Base-by-base conservation (phyloP, 179 eudicot species). In the Silene coronaria region DNA sequence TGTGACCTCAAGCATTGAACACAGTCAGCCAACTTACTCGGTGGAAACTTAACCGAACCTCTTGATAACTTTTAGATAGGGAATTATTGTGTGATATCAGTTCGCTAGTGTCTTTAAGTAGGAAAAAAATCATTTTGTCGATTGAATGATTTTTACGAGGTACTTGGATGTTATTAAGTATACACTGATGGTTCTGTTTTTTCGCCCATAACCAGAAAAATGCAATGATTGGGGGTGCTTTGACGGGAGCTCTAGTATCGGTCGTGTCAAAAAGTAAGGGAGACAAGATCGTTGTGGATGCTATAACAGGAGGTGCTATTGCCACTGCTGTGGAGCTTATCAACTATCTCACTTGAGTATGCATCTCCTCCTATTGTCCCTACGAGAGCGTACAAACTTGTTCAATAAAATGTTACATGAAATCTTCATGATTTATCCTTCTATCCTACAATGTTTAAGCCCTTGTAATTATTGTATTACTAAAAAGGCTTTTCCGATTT, bases 291-390 rank as follows among this genome's bases (percentile, higher is more conserved):
- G 86, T 88, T 24, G 62, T 74, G 83, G 91, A 89, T 78, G 97
- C 91, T 46, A 86, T 93, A 62, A 76, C 96, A 12, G 97, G 98
- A 77, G 96, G 91, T 69, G 97, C 97, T 21, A 77, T 93, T 71
- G 98, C 97, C 11, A 93, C 96, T 75, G 97, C 97, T 87, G 85
- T 89, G 4, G 91, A 86, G 82, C 85, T 91, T 62, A 60, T 93
- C 75, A 89, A 80, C 77, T 79, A 76, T 77, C 75, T 91, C 75
- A 79, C 84, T 19, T 91, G 75, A 88, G 63, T 5, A 53, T 59
- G 46, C 24, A 36, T 48, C n/a, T 23, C 45, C 45, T 73, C 58
- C 21, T 53, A n/a, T 5, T 53, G 7, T 53, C 58, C 21, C 3
- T 42, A 42, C 21, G 58, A 10, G 21, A 53, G 1, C 58, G 3